Conservation (phyloP, 2,329 filamentous ascomycete species). For the Exophiala alcalophila region DNA sequence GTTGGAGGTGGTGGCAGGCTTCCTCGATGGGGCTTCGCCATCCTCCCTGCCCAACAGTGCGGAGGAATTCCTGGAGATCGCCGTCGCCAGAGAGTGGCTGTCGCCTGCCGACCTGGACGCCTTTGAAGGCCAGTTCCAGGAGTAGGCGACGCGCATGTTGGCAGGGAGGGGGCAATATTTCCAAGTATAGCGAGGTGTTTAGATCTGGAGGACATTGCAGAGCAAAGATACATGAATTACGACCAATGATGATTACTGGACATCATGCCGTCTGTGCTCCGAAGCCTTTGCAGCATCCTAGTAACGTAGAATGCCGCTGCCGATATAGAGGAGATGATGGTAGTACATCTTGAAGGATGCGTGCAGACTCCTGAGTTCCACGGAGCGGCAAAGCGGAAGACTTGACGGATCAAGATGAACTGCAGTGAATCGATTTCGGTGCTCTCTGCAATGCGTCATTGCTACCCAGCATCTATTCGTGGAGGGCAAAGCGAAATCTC, state of each 20-base stretch:
- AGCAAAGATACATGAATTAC: slow-evolving; percentile 12
- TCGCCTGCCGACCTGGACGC: slow-evolving; percentile 22
- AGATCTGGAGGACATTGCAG: slow-evolving; percentile 23
- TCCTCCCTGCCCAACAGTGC: slow-evolving; percentile 20
- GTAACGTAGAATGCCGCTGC: too few species aligned
- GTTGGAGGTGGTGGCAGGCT: slow-evolving; percentile 18
- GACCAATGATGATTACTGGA: slow-evolving; percentile 10
- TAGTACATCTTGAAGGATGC: too few species aligned
- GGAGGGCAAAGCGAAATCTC: too few species aligned
- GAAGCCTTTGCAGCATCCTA: too few species aligned
- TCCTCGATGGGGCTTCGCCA: slow-evolving; percentile 13
- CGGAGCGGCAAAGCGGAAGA: too few species aligned
- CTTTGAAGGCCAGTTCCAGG: slow-evolving; percentile 25
- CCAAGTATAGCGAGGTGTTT: slow-evolving; percentile 44
- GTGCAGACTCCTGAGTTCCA: too few species aligned
- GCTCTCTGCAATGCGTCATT: too few species aligned
- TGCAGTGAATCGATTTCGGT: too few species aligned
- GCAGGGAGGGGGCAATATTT: slow-evolving; percentile 39
- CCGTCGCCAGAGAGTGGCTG: slow-evolving; percentile 24
- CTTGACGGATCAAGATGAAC: too few species aligned
- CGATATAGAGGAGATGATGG: too few species aligned
- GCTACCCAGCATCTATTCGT: too few species aligned
- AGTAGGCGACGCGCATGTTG: slow-evolving; percentile 8
- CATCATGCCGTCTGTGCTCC: background rate
- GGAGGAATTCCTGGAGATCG: slow-evolving; percentile 20